Base-by-base conservation (phyloP, 2,329 filamentous ascomycete species). In the Aschersonia sp. region DNA sequence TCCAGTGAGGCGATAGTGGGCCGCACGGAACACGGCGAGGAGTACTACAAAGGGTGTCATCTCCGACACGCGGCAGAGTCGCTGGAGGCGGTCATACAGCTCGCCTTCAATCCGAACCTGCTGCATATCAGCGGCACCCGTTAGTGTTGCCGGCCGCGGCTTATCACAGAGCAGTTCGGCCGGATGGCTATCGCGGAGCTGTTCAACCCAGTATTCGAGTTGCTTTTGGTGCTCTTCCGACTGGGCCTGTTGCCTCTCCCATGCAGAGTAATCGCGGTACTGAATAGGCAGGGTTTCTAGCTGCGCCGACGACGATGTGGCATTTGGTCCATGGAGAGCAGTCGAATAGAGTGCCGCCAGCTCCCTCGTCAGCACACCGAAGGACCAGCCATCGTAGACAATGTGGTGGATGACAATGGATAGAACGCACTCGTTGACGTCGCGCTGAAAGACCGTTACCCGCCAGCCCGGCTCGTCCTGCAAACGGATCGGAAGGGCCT, bases 1-100 rank as follows among this genome's bases (percentile, higher is more conserved):
- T 0, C 54, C 56, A 0, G 57, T 61, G 2, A 60, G 52, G 14
- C 57, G 57, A 42, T 53, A 60, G 30, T 60, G 58, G 0, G 58
- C 49, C 0, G 53, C 53, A 0, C 57, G 53, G 31, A 61, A 60
- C 0, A 56, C 57, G 2, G 58, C 48, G 0, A 60, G 44, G 0
- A 61, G 53, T 0, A 56, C 54, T 1, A 47, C 33, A 10, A 53
- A 57, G 0, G 50, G 46, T 0, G 55, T 57, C 0, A 48, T 45
- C 1, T 51, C 43, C 1, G 50, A 30, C 0, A 35, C 10, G 4
- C 46, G 47, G 14, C 52, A 52, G 32, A 57, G 57, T 1, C 14
- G 29, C 0, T 49, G 39, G 1, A 57, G 35, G 1, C 46, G 29
- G 1, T 50, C 9, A 32, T 53, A 54, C 5, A 57, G n/a, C 0